Percentiles rank a stretch among this genome's conserved stretches.
Evolutionary conservation across 2,329 filamentous ascomycete genomes (phyloP).

Genomic region (Cladophialophora carrionii): DNA sequence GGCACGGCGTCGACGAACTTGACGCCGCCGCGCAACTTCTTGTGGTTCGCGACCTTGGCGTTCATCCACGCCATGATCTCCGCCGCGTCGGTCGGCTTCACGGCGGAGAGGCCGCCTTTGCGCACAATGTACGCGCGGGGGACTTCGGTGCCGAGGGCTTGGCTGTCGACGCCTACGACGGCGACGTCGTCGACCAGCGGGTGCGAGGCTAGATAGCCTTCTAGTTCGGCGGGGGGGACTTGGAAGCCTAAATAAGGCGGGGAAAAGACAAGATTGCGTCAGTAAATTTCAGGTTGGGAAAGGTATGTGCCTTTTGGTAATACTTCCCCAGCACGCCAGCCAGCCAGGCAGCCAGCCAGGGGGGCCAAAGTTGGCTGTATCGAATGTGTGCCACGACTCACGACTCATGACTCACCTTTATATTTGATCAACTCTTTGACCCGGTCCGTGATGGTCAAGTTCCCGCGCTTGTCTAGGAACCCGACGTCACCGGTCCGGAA

Average conservation of each 20-base stretch:
- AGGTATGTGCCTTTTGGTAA: not conserved
- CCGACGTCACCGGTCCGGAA: slow-evolving; percentile 91
- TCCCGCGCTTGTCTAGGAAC: slow-evolving; percentile 69
- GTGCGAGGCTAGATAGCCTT: slow-evolving; percentile 51
- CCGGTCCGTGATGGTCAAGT: slow-evolving; percentile 89
- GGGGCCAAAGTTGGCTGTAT: too few species aligned
- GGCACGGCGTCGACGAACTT: slow-evolving; percentile 46
- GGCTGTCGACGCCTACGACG: slow-evolving; percentile 49
- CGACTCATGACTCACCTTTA: slow-evolving; percentile 42
- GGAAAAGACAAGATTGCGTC: not conserved
- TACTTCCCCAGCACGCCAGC: too few species aligned
- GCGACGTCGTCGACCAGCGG: slow-evolving; percentile 50
- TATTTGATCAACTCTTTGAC: slow-evolving; percentile 64
- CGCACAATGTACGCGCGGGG: slow-evolving; percentile 50
- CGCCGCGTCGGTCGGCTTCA: slow-evolving; percentile 58
- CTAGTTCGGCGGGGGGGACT: slow-evolving; percentile 56
- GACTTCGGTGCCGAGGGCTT: slow-evolving; percentile 46
- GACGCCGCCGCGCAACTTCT: slow-evolving; percentile 45
- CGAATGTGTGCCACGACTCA: too few species aligned
- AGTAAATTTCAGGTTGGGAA: not conserved
- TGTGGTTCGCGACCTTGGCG: slow-evolving; percentile 42
- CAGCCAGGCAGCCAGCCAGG: too few species aligned
- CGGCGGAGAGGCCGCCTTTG: slow-evolving; percentile 44
- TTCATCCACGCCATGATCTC: slow-evolving; percentile 43
- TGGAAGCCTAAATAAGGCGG: slow-evolving; percentile 49